These are phyloP conservation scores for Boletellus ananas DNA, from an alignment of 768 basidiomycete species.

Conservation along the genomic window DNA sequence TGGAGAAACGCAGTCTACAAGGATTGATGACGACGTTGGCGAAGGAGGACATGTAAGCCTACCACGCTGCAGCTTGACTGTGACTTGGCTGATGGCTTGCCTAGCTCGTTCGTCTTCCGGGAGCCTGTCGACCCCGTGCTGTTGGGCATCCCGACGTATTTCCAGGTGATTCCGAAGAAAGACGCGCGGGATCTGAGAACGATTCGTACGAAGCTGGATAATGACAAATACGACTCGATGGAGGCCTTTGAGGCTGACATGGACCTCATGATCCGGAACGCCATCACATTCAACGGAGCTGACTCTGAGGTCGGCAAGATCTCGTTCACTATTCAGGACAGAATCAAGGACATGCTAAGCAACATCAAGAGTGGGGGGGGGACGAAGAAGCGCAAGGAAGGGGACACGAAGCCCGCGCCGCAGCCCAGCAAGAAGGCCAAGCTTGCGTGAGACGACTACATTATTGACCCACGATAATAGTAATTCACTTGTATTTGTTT, in stretches of 20 bases:
- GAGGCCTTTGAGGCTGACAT: constrained; percentile 84
- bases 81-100: not conserved
- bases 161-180: constrained; percentile 77
- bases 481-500: constrained; percentile 28
- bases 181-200: constrained; percentile 84
- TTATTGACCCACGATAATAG: constrained; percentile 18
- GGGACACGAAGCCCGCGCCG: constrained; percentile 51
- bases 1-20: constrained; percentile 77
- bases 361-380: constrained; percentile 39
- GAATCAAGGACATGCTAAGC: constrained; percentile 51
- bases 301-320: constrained; percentile 75
- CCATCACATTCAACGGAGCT: constrained; percentile 81
- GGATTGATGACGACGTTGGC: constrained; percentile 64
- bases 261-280: constrained; percentile 84
- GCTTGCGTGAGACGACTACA: constrained; percentile 42
- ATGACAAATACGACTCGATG: constrained; percentile 74
- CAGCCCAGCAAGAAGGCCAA: constrained; percentile 70
- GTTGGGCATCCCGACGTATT: constrained; percentile 83
- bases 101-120: constrained; percentile 72
- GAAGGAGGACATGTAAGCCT: constrained; percentile 62
- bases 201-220: constrained; percentile 77
- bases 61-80: no score
- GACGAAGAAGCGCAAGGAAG: constrained; percentile 73
- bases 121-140: constrained; percentile 86
- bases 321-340: constrained; percentile 47